phyloP scores from a whole-genome alignment of 768 basidiomycete genomes.

The Saitozyma sp. region DNA sequence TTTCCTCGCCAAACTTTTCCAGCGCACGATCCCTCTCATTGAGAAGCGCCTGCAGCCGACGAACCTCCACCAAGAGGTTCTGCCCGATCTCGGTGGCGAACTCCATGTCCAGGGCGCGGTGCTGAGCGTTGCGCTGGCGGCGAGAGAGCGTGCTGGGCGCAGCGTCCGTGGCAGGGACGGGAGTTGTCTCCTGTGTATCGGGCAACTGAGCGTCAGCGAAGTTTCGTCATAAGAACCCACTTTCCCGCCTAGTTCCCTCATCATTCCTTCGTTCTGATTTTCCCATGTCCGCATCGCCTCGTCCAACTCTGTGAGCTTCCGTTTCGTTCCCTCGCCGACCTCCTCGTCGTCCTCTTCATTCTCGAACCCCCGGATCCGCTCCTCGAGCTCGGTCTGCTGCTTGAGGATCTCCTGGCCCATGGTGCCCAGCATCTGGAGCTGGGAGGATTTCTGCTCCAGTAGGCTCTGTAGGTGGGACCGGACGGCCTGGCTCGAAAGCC shows the following conservation, averaged over 20 bases:
- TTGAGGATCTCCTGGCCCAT: constrained; percentile 90
- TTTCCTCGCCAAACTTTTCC: constrained; percentile 87
- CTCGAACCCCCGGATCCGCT: constrained; percentile 69
- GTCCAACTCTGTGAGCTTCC: constrained; percentile 41
- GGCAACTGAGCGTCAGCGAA: constrained; percentile 4
- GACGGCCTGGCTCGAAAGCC: constrained; percentile 18
- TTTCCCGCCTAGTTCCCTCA: constrained; percentile 42
- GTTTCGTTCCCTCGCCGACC: constrained; percentile 36
- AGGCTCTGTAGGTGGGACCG: constrained; percentile 58
- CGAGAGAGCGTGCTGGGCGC: constrained; percentile 30
- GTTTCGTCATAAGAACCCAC: constrained; percentile 13
- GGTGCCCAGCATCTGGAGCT: constrained; percentile 85
- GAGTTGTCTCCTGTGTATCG: neutral
- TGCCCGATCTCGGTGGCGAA: constrained; percentile 98
- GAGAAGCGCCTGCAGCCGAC: constrained; percentile 84
- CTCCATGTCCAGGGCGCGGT: constrained; percentile 60
- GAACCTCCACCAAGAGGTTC: constrained; percentile 83
- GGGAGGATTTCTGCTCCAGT: constrained; percentile 85
- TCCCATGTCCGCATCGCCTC: constrained; percentile 47
- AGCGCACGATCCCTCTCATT: constrained; percentile 90
- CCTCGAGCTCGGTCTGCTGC: constrained; percentile 91
- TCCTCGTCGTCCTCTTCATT: constrained; percentile 56
- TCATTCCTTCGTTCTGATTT: constrained; percentile 46
- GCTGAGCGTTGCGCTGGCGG: constrained; percentile 46
- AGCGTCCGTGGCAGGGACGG: neutral